These are phyloP conservation scores for Quercus robur DNA, from an alignment of 306 rosid genomes.

Conservation along the genomic window DNA sequence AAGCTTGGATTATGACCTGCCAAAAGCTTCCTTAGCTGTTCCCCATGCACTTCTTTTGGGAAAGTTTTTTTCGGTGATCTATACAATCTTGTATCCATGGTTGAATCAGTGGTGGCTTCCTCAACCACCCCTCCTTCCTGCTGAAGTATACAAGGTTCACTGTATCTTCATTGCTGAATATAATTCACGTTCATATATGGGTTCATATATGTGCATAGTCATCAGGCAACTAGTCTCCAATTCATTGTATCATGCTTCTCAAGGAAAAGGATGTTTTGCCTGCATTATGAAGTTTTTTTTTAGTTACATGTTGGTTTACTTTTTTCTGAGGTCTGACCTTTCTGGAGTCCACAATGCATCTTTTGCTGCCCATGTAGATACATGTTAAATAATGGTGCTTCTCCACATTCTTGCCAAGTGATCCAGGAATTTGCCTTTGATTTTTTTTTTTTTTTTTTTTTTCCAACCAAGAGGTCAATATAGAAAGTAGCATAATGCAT, in stretches of 20 bases:
- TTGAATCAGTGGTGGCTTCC: slow-evolving; percentile 84
- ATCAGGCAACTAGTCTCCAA: neutral
- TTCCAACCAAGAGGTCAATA: too few relatives aligned
- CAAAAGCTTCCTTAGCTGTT: slow-evolving; percentile 49
- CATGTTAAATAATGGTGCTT: neutral
- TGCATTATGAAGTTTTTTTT: neutral
- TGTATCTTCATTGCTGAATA: slow-evolving; percentile 10
- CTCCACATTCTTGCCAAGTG: too few relatives aligned
- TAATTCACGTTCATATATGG: slow-evolving; percentile 3
- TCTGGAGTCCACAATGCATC: neutral
- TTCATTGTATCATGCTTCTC: neutral
- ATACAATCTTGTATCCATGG: slow-evolving; percentile 82
- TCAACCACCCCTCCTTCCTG: slow-evolving; percentile 89
- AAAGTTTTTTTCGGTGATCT: slow-evolving; percentile 55
- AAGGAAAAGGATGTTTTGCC: neutral
- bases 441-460: too few relatives aligned
- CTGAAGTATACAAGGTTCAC: slow-evolving; percentile 87
- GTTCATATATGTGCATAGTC: neutral
- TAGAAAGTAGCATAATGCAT: neutral
- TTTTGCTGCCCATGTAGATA: neutral
- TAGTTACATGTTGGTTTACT: neutral
- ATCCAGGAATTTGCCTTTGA: too few relatives aligned
- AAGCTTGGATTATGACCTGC: slow-evolving; percentile 73
- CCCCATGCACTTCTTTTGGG: slow-evolving; percentile 67
- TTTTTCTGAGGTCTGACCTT: neutral